A percentile compares a stretch with the other conserved stretches of the same genome.
Evolutionary conservation across 2,329 filamentous ascomycete species (phyloP).

Genomic region (Fusarium subglutinans): DNA sequence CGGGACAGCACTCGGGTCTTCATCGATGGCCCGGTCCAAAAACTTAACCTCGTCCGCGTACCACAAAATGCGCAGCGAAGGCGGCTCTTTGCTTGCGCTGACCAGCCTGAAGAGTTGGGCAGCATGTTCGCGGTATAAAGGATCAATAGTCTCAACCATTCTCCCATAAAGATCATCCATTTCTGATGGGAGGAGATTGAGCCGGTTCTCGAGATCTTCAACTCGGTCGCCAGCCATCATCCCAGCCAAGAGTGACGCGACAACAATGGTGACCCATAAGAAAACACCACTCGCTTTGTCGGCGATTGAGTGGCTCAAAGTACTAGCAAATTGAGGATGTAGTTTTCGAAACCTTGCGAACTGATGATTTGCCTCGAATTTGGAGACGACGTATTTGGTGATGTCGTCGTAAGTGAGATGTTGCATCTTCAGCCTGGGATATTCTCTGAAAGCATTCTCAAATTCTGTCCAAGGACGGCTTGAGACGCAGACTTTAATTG

Average conservation of each 20-base stretch:
- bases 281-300: background rate
- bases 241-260: background rate
- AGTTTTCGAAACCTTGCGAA: background rate
- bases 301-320: background rate
- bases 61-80: background rate
- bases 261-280: constrained; percentile 14
- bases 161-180: background rate
- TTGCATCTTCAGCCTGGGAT: background rate
- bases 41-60: constrained; percentile 7
- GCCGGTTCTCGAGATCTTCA: background rate
- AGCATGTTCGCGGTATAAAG: background rate
- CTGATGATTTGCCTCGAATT: background rate
- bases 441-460: background rate
- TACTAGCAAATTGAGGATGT: background rate
- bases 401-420: constrained; percentile 4
- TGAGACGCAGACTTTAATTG: background rate
- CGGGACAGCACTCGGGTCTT: fast-evolving
- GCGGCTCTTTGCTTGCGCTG: fast-evolving
- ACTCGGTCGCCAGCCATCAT: background rate
- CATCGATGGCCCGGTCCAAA: background rate
- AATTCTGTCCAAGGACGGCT: constrained; percentile 21
- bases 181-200: background rate
- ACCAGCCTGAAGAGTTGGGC: background rate
- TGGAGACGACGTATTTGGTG: background rate
- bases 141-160: background rate